A percentile compares a stretch with the other conserved stretches of the same genome.
Evolutionary conservation across 805 yeast species (phyloP).

Genomic region (Candida gorgasii): DNA sequence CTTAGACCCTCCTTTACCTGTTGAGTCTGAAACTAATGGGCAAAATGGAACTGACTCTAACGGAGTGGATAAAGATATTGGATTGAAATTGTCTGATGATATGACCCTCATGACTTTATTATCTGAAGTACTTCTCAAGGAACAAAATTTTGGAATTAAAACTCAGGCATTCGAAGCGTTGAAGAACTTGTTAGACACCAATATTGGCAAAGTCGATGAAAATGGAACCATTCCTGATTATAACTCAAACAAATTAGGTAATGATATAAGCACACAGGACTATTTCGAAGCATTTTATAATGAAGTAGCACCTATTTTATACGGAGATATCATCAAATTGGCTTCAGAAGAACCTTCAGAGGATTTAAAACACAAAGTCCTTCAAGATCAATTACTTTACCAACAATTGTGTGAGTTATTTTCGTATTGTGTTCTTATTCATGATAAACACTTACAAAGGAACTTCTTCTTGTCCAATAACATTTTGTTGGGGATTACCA

Average conservation of each 20-base stretch:
- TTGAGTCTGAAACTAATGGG: conserved; percentile 8
- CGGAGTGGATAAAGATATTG: conserved; percentile 17
- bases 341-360: conserved; percentile 14
- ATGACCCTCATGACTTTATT: conserved; percentile 58
- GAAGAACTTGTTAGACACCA: conserved; percentile 68
- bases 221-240: conserved; percentile 11
- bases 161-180: conserved; percentile 85
- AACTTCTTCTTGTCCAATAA: conserved; percentile 63
- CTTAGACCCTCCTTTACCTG: too few species aligned
- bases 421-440: conserved; percentile 65
- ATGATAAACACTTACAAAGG: conserved; percentile 56
- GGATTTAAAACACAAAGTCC: conserved; percentile 8
- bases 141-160: conserved; percentile 68
- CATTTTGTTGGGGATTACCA: conserved; percentile 56
- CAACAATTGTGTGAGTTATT: conserved; percentile 71
- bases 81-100: conserved; percentile 49
- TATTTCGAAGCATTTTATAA: conserved; percentile 64
- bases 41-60: conserved; percentile 6
- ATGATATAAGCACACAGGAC: conserved; percentile 38
- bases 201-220: conserved; percentile 26
- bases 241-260: conserved; percentile 5
- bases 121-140: conserved; percentile 60
- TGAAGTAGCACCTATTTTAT: conserved; percentile 59
- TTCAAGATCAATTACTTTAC: conserved; percentile 43
- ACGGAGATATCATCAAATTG: conserved; percentile 46